Percentiles rank a stretch among this genome's conserved stretches.
These are phyloP conservation scores for Hsuehochloa calcarea DNA, from an alignment of 176 grass and related monocot genomes.

Conservation along the genomic window DNA sequence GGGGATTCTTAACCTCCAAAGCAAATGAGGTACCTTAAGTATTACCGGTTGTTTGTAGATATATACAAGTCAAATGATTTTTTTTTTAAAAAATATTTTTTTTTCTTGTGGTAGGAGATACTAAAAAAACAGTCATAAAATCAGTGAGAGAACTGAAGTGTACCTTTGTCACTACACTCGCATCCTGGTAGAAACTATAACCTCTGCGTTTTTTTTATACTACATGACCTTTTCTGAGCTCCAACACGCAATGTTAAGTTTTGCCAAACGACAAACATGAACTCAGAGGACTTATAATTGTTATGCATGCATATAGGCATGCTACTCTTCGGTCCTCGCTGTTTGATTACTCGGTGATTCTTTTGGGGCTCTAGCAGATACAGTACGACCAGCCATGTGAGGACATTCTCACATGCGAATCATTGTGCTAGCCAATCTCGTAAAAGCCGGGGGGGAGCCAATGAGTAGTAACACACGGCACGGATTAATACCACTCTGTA, in stretches of 20 bases:
- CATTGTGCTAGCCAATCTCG: constrained; percentile 53
- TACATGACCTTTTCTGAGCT: neutral
- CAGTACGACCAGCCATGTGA: constrained; percentile 37
- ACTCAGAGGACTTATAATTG: neutral
- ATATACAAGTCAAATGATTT: no score
- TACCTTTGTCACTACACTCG: neutral
- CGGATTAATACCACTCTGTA: neutral
- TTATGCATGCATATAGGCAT: neutral
- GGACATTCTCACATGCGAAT: constrained; percentile 29
- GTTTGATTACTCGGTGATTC: constrained; percentile 15
- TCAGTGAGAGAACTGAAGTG: neutral
- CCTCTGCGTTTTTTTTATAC: neutral
- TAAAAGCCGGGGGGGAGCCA: constrained; percentile 21
- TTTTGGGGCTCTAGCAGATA: constrained; percentile 4
- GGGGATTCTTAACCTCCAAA: no score
- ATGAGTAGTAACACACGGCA: constrained; percentile 33
- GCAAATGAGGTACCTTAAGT: no score
- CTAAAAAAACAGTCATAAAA: neutral
- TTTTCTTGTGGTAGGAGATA: neutral
- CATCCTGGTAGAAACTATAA: neutral
- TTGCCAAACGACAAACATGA: neutral
- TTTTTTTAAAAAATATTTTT: neutral
- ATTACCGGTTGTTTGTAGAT: no score
- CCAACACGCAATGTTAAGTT: neutral
- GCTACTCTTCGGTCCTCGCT: neutral